phyloP scores from a whole-genome alignment of 2,329 filamentous ascomycete genomes.

The Talaromyces sp. region DNA sequence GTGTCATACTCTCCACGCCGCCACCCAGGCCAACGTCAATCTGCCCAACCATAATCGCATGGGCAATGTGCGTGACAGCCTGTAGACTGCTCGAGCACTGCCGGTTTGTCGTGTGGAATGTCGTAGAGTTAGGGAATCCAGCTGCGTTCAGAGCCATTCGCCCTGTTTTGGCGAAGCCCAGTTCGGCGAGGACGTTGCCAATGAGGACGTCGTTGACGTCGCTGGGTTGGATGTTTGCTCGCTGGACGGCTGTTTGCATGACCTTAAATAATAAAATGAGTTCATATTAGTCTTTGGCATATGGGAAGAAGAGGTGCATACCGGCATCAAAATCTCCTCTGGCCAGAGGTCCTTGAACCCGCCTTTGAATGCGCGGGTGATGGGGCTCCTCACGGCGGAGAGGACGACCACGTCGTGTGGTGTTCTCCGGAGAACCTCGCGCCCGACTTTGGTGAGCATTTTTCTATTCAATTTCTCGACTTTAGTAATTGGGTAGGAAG shows the following conservation, averaged over 20 bases:
- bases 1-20: constrained; percentile 79
- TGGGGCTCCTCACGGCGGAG: constrained; percentile 75
- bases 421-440: constrained; percentile 52
- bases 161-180: constrained; percentile 76
- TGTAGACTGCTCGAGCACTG: constrained; percentile 95
- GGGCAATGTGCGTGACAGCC: constrained; percentile 83
- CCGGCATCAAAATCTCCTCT: constrained; percentile 18
- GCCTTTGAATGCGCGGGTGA: constrained; percentile 80
- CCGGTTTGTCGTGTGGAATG: constrained; percentile 74
- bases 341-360: constrained; percentile 68
- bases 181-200: constrained; percentile 64
- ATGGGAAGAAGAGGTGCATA: not conserved
- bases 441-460: constrained; percentile 9
- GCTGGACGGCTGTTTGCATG: constrained; percentile 19
- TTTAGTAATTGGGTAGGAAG: not conserved
- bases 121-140: constrained; percentile 81
- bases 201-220: constrained; percentile 74
- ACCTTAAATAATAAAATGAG: constrained; percentile 10
- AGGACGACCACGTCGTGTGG: constrained; percentile 93
- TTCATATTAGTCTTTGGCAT: not conserved
- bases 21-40: constrained; percentile 84
- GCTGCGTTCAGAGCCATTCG: constrained; percentile 81
- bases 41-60: constrained; percentile 68
- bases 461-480: not conserved
- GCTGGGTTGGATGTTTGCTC: constrained; percentile 61